phyloP scores from a whole-genome alignment of 495 filamentous ascomycete genomes.

The Trichoderma gamsii region DNA sequence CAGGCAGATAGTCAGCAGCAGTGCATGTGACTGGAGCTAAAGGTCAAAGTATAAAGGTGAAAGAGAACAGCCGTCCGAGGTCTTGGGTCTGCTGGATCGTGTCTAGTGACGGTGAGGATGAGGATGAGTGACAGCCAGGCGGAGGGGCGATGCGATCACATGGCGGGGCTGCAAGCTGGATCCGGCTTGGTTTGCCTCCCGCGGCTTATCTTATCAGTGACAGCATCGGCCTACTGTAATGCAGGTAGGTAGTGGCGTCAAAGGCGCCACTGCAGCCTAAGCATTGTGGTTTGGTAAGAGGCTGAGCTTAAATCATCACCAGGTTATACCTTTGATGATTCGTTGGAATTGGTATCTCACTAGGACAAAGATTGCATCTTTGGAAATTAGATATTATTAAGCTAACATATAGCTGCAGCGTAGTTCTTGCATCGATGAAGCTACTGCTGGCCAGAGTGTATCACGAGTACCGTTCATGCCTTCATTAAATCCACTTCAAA shows the following conservation, averaged over 20 bases:
- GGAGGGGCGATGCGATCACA: slow-evolving; percentile 4
- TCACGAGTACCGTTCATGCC: not conserved
- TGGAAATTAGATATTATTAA: too few relatives aligned
- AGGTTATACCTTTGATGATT: too few relatives aligned
- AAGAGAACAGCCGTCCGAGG: too few relatives aligned
- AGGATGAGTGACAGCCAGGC: not conserved
- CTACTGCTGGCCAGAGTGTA: not conserved
- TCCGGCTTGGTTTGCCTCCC: not conserved
- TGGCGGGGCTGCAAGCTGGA: slow-evolving; percentile 1
- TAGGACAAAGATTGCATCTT: too few relatives aligned
- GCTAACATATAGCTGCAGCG: too few relatives aligned
- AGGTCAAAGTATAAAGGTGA: not conserved
- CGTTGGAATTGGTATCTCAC: too few relatives aligned
- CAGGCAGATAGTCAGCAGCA: not conserved
- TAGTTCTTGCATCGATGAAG: too few relatives aligned
- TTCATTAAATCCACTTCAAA: not conserved
- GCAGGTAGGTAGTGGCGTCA: too few relatives aligned
- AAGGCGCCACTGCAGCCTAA: too few relatives aligned
- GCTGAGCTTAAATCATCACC: too few relatives aligned
- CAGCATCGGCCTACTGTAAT: not conserved
- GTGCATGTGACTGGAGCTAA: not conserved
- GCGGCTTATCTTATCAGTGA: not conserved
- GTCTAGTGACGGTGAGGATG: not conserved
- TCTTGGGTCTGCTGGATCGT: not conserved
- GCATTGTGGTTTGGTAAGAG: too few relatives aligned